Conservation (phyloP, 192 early-diverging fungal genomes). For the Chytriomyces sp. region DNA sequence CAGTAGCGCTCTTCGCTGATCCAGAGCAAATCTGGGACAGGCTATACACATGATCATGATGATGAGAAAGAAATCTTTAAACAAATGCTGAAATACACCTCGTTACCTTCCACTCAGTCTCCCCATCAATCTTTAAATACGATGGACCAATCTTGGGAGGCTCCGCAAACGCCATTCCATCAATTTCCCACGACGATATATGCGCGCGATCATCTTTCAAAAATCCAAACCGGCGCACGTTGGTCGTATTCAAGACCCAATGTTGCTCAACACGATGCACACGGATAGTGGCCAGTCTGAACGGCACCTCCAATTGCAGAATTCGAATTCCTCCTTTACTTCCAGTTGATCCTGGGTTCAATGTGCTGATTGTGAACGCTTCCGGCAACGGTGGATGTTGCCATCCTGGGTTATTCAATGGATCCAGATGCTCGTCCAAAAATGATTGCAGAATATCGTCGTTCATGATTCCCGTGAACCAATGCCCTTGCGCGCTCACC, state of each 20-base stretch:
- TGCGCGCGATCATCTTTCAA: conserved; percentile 44
- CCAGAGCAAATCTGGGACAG: conserved; percentile 46
- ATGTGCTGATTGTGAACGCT: conserved; percentile 61
- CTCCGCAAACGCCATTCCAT: conserved; percentile 48
- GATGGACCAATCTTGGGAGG: conserved; percentile 51
- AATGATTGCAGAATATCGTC: conserved; percentile 61
- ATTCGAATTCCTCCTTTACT: conserved; percentile 69
- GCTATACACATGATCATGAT: conserved; percentile 18
- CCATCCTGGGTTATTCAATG: conserved; percentile 36
- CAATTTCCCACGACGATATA: conserved; percentile 50
- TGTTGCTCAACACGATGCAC: conserved; percentile 35
- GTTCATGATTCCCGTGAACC: conserved; percentile 65
- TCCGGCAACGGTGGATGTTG: conserved; percentile 53
- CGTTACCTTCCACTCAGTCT: conserved; percentile 38
- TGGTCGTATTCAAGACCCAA: conserved; percentile 65
- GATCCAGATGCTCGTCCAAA: conserved; percentile 46
- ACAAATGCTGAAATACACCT: background rate
- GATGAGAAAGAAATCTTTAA: conserved; percentile 9
- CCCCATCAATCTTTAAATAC: conserved; percentile 44
- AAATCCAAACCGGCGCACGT: conserved; percentile 66
- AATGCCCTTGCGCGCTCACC: conserved; percentile 66
- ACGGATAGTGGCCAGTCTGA: conserved; percentile 44
- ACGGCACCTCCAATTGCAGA: conserved; percentile 70
- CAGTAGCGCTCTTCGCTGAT: conserved; percentile 59
- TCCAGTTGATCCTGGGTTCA: conserved; percentile 73